Conservation (phyloP, 768 basidiomycete species). For the Lyophyllum shimeji region DNA sequence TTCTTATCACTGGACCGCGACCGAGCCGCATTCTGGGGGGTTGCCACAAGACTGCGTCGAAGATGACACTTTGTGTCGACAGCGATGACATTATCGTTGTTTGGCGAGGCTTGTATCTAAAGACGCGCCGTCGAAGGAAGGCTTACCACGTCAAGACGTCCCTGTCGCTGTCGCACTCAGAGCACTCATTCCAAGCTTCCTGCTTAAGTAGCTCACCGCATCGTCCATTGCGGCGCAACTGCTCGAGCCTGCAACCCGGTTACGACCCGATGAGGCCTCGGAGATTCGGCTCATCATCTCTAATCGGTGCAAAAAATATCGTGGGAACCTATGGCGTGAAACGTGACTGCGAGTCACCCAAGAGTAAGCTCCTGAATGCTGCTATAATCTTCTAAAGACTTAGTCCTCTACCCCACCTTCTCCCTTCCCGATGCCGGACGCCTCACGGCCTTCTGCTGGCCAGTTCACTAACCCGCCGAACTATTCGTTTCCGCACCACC, state of each 20-base stretch:
- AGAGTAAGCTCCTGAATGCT: conserved; percentile 1
- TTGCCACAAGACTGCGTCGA: too few relatives aligned
- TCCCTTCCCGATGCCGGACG: conserved; percentile 23
- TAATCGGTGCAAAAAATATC: conserved; percentile 6
- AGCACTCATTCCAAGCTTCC: not conserved
- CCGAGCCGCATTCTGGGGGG: not conserved
- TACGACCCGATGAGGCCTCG: conserved; percentile 1
- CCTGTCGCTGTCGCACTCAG: not conserved
- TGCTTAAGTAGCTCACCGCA: too few relatives aligned
- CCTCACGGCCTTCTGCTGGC: conserved; percentile 30
- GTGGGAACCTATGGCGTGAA: conserved; percentile 27
- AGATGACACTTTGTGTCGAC: not conserved
- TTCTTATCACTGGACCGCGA: not conserved
- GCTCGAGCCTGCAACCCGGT: not conserved
- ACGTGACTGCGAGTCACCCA: not conserved
- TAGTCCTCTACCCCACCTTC: conserved; percentile 10
- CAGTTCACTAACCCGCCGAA: conserved; percentile 64
- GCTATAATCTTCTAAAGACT: conserved; percentile 5
- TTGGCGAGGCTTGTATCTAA: conserved; percentile 1
- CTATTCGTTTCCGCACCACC: conserved; percentile 68
- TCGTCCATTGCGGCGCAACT: not conserved
- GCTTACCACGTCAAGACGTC: not conserved
- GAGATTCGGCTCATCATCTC: not conserved
- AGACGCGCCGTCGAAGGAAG: not conserved
- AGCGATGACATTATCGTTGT: not conserved